Percentiles rank a stretch among this genome's conserved stretches.
Evolutionary conservation across 2,329 filamentous ascomycete genomes (phyloP).

Genomic region (Nannizziopsis barbatae): DNA sequence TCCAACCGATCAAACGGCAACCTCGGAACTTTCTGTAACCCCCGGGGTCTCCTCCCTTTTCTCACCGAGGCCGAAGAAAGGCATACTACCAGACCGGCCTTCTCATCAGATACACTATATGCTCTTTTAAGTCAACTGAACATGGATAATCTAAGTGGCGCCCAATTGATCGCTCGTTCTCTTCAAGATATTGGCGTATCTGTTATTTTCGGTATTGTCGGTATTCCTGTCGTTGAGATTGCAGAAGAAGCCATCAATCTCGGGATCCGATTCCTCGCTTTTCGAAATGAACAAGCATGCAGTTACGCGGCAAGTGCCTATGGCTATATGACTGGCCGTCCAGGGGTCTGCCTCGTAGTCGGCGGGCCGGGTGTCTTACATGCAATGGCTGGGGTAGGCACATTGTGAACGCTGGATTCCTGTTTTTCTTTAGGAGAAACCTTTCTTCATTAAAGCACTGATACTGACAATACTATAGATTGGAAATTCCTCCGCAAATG

Average conservation of each 20-base stretch:
- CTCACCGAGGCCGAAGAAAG: no score
- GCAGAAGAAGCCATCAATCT: slow-evolving; percentile 47
- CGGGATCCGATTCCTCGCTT: slow-evolving; percentile 48
- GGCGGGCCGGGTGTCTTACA: slow-evolving; percentile 49
- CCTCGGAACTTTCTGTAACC: no score
- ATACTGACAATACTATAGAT: slow-evolving; percentile 24
- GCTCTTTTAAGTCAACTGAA: not conserved
- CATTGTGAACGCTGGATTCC: not conserved
- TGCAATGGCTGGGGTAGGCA: slow-evolving; percentile 44
- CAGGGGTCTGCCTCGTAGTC: slow-evolving; percentile 48
- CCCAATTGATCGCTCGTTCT: slow-evolving; percentile 39
- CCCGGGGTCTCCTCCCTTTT: no score
- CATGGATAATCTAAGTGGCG: slow-evolving; percentile 29
- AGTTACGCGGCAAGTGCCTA: slow-evolving; percentile 49
- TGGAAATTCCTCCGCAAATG: slow-evolving; percentile 44
- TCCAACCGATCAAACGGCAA: no score
- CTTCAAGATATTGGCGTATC: slow-evolving; percentile 40
- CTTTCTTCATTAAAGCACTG: slow-evolving; percentile 6
- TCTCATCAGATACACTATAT: no score
- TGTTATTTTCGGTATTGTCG: slow-evolving; percentile 45
- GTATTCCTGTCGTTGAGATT: slow-evolving; percentile 47
- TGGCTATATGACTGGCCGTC: slow-evolving; percentile 46
- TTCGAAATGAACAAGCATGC: slow-evolving; percentile 49
- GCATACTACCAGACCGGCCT: no score
- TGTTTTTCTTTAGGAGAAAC: not conserved